A percentile compares a stretch with the other conserved stretches of the same genome.
These are phyloP conservation scores for Rhizoctonia solani DNA, from an alignment of 1,284 basidiomycete species.

Conservation along the genomic window DNA sequence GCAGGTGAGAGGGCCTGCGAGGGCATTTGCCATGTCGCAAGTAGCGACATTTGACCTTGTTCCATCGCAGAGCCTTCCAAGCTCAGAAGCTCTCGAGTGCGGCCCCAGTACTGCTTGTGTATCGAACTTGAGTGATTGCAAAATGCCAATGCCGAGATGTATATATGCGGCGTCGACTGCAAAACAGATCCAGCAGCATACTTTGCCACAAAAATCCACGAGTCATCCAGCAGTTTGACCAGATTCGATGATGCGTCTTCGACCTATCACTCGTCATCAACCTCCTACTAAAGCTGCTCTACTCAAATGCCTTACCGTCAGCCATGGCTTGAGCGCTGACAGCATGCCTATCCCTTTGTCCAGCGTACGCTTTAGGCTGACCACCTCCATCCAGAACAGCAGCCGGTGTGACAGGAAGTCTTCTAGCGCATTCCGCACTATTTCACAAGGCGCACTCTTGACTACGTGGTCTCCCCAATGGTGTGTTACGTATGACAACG, in stretches of 20 bases:
- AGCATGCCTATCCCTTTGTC: too few species aligned
- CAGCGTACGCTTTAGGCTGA: too few species aligned
- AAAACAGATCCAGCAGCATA: too few species aligned
- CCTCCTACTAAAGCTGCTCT: not conserved
- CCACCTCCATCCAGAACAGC: too few species aligned
- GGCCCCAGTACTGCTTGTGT: not conserved
- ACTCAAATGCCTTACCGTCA: not conserved
- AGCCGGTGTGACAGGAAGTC: too few species aligned
- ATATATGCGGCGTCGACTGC: too few species aligned
- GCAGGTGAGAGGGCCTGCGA: not conserved
- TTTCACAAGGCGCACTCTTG: not conserved
- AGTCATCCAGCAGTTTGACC: too few species aligned
- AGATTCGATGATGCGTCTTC: too few species aligned
- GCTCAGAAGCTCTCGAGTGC: not conserved
- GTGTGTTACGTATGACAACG: too few species aligned
- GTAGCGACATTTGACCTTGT: not conserved
- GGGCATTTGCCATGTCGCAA: not conserved
- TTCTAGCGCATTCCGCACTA: not conserved
- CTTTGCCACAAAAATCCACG: too few species aligned
- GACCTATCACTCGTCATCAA: not conserved
- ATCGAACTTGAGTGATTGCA: not conserved
- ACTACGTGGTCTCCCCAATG: not conserved
- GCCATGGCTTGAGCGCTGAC: not conserved
- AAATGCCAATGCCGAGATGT: too few species aligned
- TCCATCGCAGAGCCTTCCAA: too few species aligned